Evolutionary conservation across 306 rosid genomes (phyloP).

Genomic region (Quercus suber): DNA sequence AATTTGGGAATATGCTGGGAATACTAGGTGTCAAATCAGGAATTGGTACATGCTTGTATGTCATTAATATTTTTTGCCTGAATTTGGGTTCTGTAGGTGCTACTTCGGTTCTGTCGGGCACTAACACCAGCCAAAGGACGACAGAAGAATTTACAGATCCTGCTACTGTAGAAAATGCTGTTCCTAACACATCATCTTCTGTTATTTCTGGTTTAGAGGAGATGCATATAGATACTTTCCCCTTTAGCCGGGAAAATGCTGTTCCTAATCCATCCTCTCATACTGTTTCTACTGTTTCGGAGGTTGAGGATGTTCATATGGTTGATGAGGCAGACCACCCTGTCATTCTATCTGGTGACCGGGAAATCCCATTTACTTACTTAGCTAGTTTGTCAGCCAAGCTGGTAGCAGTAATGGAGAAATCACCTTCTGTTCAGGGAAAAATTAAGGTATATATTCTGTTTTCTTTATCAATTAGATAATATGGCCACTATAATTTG

Average conservation of each 20-base stretch:
- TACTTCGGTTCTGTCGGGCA: slow-evolving; percentile 26
- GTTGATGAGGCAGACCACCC: slow-evolving; percentile 46
- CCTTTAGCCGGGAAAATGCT: slow-evolving; percentile 21
- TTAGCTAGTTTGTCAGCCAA: slow-evolving; percentile 82
- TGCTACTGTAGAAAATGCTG: slow-evolving; percentile 33
- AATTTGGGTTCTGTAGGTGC: slow-evolving; percentile 37
- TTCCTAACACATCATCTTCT: slow-evolving; percentile 35
- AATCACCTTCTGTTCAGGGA: slow-evolving; percentile 51
- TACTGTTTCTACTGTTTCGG: slow-evolving; percentile 17
- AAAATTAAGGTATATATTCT: slow-evolving; percentile 63
- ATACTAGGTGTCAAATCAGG: background rate
- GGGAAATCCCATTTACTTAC: slow-evolving; percentile 75
- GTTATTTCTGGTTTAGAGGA: slow-evolving; percentile 25
- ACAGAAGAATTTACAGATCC: slow-evolving; percentile 30
- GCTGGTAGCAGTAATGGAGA: slow-evolving; percentile 57
- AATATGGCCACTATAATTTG: slow-evolving; percentile 7
- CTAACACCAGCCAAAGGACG: slow-evolving; percentile 24
- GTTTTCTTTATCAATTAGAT: slow-evolving; percentile 17
- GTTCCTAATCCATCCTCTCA: slow-evolving; percentile 32
- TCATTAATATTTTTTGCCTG: slow-evolving; percentile 3
- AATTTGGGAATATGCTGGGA: background rate
- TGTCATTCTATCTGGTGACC: slow-evolving; percentile 41
- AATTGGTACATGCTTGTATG: slow-evolving; percentile 1
- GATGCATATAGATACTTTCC: slow-evolving; percentile 27
- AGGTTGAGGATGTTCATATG: slow-evolving; percentile 33